A percentile compares a stretch with the other conserved stretches of the same genome.
Conservation (phyloP, 225 moss, liverwort and hornwort species). For the Bryum argenteum region DNA sequence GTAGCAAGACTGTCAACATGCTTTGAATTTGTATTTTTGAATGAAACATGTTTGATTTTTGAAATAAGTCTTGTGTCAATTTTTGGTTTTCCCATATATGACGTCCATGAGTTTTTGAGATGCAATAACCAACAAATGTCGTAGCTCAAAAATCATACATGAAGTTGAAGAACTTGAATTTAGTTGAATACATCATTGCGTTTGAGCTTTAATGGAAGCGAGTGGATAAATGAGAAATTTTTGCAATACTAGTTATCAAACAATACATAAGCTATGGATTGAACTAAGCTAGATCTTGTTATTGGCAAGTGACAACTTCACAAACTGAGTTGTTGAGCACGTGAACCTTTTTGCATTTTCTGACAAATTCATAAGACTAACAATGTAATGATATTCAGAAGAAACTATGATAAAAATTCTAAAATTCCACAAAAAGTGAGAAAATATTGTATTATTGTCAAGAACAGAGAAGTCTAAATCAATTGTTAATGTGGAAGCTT, state of each 20-base stretch:
- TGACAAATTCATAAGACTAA: no score
- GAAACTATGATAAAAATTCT: no score
- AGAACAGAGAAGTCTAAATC: no score
- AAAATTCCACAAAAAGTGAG: no score
- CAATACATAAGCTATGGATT: neutral
- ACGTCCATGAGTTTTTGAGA: conserved; percentile 27
- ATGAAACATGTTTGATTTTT: conserved; percentile 21
- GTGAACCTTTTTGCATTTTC: no score
- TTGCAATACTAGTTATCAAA: neutral
- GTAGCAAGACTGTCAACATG: neutral
- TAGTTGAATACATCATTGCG: neutral
- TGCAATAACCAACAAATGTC: neutral
- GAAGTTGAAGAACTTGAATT: no score
- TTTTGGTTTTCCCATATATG: conserved; percentile 33
- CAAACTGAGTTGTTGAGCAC: neutral
- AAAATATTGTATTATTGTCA: no score
- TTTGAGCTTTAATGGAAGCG: neutral
- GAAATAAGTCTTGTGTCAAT: conserved; percentile 7
- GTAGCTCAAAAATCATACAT: neutral
- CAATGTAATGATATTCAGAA: no score
- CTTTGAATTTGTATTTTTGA: conserved; percentile 23
- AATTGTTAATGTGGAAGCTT: no score
- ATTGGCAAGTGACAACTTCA: neutral
- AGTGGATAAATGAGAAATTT: neutral
- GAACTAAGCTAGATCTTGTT: neutral